Base-by-base conservation (phyloP, 2,329 filamentous ascomycete genomes). In the Pseudopyricularia cyperi region DNA sequence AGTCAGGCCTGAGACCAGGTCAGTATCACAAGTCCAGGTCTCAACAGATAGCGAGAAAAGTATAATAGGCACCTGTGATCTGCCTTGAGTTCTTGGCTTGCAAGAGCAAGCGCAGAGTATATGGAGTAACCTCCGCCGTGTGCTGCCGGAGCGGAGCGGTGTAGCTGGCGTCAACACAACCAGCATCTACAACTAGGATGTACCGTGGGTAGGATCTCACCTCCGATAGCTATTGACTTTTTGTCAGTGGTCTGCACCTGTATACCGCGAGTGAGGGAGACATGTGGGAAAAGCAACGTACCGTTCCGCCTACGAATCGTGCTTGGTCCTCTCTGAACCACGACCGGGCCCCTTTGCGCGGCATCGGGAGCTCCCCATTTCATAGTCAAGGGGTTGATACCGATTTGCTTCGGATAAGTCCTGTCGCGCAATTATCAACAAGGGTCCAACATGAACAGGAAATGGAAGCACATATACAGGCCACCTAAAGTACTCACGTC, bases 351-450 rank as follows among this genome's bases (percentile, higher is more conserved):
- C 67, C 91, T 80, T 60, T 82, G 73, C 53, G 75, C 67, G 37
- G 87, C 81, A 64, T 95, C 87, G 52, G 77, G 70, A 52, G 88
- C 80, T 50, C 91, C 91, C 91, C 91, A 97, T 59, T 86, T 77
- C 75, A 97, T 81, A 22, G 82, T 80, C 50, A 96, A 71, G n/a
- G 91, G 90, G 57, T 95, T 87, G 67, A 97, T 91, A 56, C 91
- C 91, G 58, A 87, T 89, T 69, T 96, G 91, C 60, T 89, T 89
- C 28, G 91, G 91, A 67, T 97, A 96, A 6, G 90, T 95, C 50
- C 77, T 80, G 53, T 53, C 22, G 44, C 32, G 22, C 26, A 22
- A 32, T n/a, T 42, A 19, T 42, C 37, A 42, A n/a, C 17, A 11
- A 24, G 37, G 17, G 37, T 42, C 14, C 37, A 15, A 39, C 15